Percentiles rank a stretch among this genome's conserved stretches.
These are phyloP conservation scores for Colletotrichum theobromicola DNA, from an alignment of 2,329 filamentous ascomycete species.

Conservation along the genomic window DNA sequence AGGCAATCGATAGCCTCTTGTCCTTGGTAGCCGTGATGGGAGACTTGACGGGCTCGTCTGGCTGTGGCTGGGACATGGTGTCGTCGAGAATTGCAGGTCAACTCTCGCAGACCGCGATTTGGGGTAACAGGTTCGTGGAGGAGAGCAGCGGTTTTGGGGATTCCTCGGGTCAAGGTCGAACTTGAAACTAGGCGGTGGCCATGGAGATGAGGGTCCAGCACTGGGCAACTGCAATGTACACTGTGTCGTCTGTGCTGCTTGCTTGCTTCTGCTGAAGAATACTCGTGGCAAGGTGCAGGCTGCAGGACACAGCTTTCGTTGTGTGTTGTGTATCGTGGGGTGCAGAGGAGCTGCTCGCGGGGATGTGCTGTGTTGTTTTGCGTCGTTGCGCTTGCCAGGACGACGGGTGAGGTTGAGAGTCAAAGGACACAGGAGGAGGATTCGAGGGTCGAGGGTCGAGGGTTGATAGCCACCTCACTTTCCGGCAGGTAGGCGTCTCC, in stretches of 20 bases:
- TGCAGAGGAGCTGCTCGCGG: background rate
- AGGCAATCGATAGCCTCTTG: conserved; percentile 19
- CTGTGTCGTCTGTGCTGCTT: conserved; percentile 17
- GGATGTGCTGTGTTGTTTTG: background rate
- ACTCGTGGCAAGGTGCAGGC: background rate
- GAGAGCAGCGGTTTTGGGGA: background rate
- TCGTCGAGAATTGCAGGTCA: conserved; percentile 12
- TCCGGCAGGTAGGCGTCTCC: background rate
- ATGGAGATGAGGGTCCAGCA: conserved; percentile 18
- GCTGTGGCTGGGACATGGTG: conserved; percentile 40
- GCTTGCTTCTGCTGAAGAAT: background rate
- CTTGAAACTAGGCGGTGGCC: conserved; percentile 15
- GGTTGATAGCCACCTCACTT: background rate
- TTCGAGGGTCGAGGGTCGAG: background rate
- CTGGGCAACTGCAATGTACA: background rate
- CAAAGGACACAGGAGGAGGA: background rate
- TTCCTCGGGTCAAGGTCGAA: background rate
- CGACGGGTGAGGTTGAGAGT: background rate
- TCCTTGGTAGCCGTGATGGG: conserved; percentile 23
- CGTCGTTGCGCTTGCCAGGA: background rate
- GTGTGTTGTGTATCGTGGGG: conserved; percentile 1
- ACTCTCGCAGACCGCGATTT: conserved; percentile 1
- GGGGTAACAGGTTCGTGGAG: background rate
- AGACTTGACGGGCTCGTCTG: conserved; percentile 29
- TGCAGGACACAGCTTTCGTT: background rate